These are phyloP conservation scores for Microstegium vimineum DNA, from an alignment of 176 grass and related monocot species.

Conservation along the genomic window DNA sequence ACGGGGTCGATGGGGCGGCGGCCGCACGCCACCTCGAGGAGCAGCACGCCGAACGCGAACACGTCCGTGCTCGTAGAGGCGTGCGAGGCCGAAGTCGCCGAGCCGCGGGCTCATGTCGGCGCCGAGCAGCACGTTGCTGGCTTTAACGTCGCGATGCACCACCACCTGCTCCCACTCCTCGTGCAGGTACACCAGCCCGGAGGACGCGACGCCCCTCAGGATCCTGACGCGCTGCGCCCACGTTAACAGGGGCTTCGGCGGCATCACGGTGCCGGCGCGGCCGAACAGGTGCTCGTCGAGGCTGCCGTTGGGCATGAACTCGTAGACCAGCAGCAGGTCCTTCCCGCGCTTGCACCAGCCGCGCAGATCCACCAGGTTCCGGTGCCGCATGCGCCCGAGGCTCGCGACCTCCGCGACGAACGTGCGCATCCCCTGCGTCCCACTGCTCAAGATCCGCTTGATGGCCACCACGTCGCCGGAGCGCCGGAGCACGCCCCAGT, in stretches of 20 bases:
- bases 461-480: conserved; percentile 25
- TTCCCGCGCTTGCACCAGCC: conserved; percentile 38
- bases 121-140: conserved; percentile 65
- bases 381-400: background rate
- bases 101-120: conserved; percentile 58
- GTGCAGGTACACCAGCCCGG: conserved; percentile 45
- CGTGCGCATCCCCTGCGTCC: conserved; percentile 31
- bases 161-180: conserved; percentile 57
- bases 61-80: conserved; percentile 7
- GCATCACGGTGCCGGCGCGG: too few relatives aligned
- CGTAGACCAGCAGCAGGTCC: conserved; percentile 72
- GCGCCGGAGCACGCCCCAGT: conserved; percentile 8
- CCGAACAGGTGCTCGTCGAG: conserved; percentile 1
- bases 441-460: conserved; percentile 25
- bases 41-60: background rate
- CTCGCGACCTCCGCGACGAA: background rate
- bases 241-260: too few relatives aligned
- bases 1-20: background rate
- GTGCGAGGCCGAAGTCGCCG: conserved; percentile 63
- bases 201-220: conserved; percentile 20
- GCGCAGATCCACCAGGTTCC: conserved; percentile 20
- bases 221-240: background rate
- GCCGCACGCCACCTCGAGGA: background rate
- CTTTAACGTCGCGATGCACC: conserved; percentile 72
- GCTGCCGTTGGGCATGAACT: conserved; percentile 83